phyloP scores from a whole-genome alignment of 1,284 basidiomycete genomes.

The Austroboletus olivaceoglutinosus region DNA sequence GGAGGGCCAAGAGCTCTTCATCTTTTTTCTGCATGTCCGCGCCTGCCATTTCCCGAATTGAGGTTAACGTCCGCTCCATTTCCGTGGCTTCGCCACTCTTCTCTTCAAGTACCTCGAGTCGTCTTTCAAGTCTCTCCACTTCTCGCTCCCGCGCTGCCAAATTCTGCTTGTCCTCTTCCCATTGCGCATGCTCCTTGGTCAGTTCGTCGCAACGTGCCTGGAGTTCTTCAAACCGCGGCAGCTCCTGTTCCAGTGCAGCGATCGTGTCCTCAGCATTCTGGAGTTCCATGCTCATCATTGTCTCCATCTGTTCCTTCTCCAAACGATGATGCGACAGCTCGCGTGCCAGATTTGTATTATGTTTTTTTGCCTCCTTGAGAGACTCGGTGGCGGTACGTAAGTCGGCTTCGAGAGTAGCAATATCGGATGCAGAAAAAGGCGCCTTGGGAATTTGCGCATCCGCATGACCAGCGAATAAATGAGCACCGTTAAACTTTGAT shows the following conservation, averaged over 20 bases:
- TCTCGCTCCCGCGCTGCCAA: constrained; percentile 45
- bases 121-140: constrained; percentile 44
- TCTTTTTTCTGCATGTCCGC: constrained; percentile 45
- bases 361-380: constrained; percentile 54
- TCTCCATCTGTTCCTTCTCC: constrained; percentile 67
- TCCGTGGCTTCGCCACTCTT: constrained; percentile 43
- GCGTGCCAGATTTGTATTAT: constrained; percentile 57
- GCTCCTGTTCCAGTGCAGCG: constrained; percentile 57
- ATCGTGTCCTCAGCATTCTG: constrained; percentile 65
- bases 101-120: constrained; percentile 46
- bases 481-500: constrained; percentile 73
- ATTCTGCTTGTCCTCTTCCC: constrained; percentile 53
- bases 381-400: constrained; percentile 57
- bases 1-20: constrained; percentile 50
- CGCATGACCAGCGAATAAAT: constrained; percentile 76
- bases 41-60: constrained; percentile 35
- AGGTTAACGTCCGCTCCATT: constrained; percentile 38
- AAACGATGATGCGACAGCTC: constrained; percentile 58
- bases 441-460: constrained; percentile 50
- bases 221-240: constrained; percentile 53
- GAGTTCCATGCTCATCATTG: constrained; percentile 59
- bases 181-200: constrained; percentile 47
- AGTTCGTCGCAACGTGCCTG: constrained; percentile 52
- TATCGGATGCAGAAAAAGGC: constrained; percentile 38
- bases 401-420: constrained; percentile 53